Evolutionary conservation across 306 rosid genomes (phyloP), one percentile per base, ranked within the genome.

Genomic region (Senna tora): DNA sequence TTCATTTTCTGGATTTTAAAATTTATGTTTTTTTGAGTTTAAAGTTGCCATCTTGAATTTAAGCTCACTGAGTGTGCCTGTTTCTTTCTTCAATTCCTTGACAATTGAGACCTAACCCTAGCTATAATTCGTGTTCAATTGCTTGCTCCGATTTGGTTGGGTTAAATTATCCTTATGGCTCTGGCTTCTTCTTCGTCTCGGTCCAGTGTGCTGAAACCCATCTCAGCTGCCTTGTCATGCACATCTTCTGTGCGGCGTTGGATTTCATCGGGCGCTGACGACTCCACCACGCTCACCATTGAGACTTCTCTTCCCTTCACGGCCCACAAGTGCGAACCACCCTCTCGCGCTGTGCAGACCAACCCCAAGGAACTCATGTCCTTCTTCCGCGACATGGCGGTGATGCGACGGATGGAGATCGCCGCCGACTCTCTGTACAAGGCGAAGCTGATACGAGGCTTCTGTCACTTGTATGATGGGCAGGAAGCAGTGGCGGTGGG

Each of bases 401-500:
- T 63, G 58, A 91, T 91, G 97, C 93, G 97, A 9, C 86, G 97
- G 5, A 87, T 89, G 96, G 97, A 91, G 81, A 91, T 91, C 55
- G 86, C 97, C 6, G 97, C 96, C 10, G 97, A 91, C 28, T 87
- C 90, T 9, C 95, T 91, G 55, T 91, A 91, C 74, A 91, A 91
- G 87, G 88, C 97, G 16, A 91, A 88, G 80, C 85, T 91, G 75
- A 91, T 91, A 72, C 90, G 96, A 36, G 97, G 97, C 25, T 91
- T 91, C 53, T 91, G 97, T 75, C 97, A 91, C 68, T 88, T 91
- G 4, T 91, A 91, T 74, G 97, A 91, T 78, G 97, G 97, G 10
- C 97, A 91, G 56, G 97, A 91, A 67, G 97, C 97, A 5, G 91
- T 89, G 17, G 91, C 88, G n/a, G 78, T 91, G 7, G 97, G 97